Percentiles rank a stretch among this genome's conserved stretches.
Evolutionary conservation across 331 rosid genomes (phyloP).

Genomic region (Saraca asoca): DNA sequence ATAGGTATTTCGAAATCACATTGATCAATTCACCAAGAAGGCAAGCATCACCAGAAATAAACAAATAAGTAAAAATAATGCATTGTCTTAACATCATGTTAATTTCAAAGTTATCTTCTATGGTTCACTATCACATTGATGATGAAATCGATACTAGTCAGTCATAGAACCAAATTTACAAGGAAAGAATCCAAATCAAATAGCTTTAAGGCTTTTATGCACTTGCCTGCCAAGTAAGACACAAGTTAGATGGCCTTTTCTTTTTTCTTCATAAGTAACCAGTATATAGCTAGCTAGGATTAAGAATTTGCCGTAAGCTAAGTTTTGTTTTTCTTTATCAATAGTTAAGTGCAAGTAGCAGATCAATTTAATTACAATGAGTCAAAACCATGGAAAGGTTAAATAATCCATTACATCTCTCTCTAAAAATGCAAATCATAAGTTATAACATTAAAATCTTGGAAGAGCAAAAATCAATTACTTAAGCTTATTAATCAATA

Average conservation of each 20-base stretch:
- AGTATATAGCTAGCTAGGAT: background rate
- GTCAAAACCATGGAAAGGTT: background rate
- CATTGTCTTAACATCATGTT: background rate
- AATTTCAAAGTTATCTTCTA: too few relatives aligned
- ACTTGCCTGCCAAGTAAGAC: background rate
- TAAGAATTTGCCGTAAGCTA: background rate
- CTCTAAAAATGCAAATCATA: too few relatives aligned
- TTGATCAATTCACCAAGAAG: too few relatives aligned
- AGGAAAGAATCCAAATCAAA: constrained; percentile 14
- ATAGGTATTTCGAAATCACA: too few relatives aligned
- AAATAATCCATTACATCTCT: background rate
- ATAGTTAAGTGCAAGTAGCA: background rate
- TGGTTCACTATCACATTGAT: background rate
- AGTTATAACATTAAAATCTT: background rate
- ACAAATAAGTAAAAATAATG: too few relatives aligned
- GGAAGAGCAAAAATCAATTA: too few relatives aligned
- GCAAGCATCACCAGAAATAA: too few relatives aligned
- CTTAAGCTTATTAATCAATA: too few relatives aligned
- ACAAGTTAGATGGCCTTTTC: background rate
- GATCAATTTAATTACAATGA: constrained; percentile 11
- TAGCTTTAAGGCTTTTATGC: background rate
- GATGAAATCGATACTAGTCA: background rate
- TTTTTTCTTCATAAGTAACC: background rate
- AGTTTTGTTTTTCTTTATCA: constrained; percentile 2
- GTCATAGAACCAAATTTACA: background rate